Conservation (phyloP, 2,329 filamentous ascomycete genomes). For the Fusarium clavum region DNA sequence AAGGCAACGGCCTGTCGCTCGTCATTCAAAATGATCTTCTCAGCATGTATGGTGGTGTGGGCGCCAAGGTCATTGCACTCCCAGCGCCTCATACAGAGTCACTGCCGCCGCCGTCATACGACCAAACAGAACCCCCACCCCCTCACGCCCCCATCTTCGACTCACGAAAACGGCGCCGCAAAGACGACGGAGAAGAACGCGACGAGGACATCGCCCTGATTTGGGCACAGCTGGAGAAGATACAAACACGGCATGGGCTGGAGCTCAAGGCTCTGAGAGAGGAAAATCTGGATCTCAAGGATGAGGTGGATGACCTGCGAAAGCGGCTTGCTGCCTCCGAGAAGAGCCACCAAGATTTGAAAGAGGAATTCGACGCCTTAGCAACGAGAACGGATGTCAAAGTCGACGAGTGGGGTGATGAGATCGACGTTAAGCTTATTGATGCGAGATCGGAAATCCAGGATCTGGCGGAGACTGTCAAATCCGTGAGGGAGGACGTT, state of each 20-base stretch:
- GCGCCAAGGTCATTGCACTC: constrained; percentile 18
- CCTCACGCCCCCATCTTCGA: constrained; percentile 2
- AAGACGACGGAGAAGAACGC: constrained; percentile 1
- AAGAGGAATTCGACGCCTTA: constrained; percentile 2
- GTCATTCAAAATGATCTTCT: constrained; percentile 5
- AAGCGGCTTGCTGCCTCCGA: background rate
- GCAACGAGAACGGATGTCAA: background rate
- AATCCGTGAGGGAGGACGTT: background rate
- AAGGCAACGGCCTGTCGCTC: background rate
- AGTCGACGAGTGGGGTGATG: background rate
- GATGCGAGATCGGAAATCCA: background rate
- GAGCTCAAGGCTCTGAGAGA: background rate
- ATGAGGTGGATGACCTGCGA: constrained; percentile 10
- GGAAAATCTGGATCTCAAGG: constrained; percentile 10
- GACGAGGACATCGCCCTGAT: constrained; percentile 17
- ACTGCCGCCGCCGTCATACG: constrained; percentile 4
- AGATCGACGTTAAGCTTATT: background rate
- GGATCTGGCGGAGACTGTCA: background rate
- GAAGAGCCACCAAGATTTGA: background rate
- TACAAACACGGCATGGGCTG: background rate
- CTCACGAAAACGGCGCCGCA: constrained; percentile 5
- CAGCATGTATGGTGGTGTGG: constrained; percentile 16
- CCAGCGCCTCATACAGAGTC: background rate
- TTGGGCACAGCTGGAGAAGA: constrained; percentile 9
- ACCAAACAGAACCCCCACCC: constrained; percentile 10